Evolutionary conservation across 2,329 filamentous ascomycete species (phyloP).

Genomic region (Thelonectria olida): DNA sequence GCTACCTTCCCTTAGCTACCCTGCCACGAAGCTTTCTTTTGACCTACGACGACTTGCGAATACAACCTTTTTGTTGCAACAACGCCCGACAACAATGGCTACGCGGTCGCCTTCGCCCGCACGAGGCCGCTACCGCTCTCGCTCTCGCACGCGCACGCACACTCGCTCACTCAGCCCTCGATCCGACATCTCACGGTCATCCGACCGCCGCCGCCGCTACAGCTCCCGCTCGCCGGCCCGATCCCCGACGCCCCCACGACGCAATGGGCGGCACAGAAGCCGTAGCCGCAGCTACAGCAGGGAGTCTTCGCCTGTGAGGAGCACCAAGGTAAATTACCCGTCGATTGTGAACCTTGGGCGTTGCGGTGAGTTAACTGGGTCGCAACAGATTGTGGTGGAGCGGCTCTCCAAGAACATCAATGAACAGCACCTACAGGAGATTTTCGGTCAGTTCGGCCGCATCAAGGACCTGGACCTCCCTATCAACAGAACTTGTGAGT

Average conservation of each 20-base stretch:
- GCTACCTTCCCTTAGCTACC: not conserved
- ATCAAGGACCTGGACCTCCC: conserved; percentile 91
- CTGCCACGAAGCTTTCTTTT: not conserved
- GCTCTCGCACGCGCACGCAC: conserved; percentile 47
- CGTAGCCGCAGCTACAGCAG: conserved; percentile 41
- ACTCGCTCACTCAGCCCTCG: conserved; percentile 48
- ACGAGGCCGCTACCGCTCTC: conserved; percentile 45
- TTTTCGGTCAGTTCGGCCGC: conserved; percentile 87
- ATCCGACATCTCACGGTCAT: conserved; percentile 47
- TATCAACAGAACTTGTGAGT: conserved; percentile 83
- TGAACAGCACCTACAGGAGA: conserved; percentile 86
- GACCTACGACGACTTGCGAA: conserved; percentile 9
- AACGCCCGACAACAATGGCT: conserved; percentile 34
- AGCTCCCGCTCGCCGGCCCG: conserved; percentile 47
- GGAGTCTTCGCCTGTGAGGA: conserved; percentile 47
- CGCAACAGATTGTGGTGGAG: conserved; percentile 87
- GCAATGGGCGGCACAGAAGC: conserved; percentile 45
- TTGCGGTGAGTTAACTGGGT: conserved; percentile 18
- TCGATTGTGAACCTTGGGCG: not conserved
- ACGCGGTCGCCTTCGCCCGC: conserved; percentile 46
- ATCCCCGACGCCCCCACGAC: conserved; percentile 44
- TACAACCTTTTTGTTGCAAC: not conserved
- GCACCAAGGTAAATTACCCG: conserved; percentile 59
- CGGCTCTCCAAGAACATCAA: conserved; percentile 96
- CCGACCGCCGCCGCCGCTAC: conserved; percentile 42